These are phyloP conservation scores for Hibiscus syriacus DNA, from an alignment of 345 rosid genomes.

Conservation along the genomic window DNA sequence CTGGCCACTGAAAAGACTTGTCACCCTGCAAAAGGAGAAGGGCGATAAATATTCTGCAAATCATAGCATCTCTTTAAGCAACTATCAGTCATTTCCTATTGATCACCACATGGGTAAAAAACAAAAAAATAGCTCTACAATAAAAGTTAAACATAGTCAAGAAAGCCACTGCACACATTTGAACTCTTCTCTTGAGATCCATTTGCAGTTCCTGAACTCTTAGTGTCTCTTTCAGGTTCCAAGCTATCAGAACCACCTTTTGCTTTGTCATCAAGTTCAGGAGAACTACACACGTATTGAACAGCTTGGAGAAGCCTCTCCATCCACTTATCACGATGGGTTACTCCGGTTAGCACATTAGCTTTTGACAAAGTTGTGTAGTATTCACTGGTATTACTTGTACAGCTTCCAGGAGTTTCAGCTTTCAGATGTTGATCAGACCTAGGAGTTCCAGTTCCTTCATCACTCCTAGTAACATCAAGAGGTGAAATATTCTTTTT, in stretches of 20 bases:
- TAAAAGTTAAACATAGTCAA: conserved; percentile 1
- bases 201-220: conserved; percentile 24
- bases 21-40: conserved; percentile 33
- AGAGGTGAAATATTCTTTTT: conserved; percentile 36
- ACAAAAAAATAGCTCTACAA: not conserved
- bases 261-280: conserved; percentile 35
- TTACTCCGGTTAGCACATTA: conserved; percentile 63
- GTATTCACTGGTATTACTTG: conserved; percentile 47
- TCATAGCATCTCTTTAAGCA: conserved; percentile 6
- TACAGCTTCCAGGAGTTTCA: conserved; percentile 88
- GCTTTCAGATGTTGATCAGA: conserved; percentile 43
- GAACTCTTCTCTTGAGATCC: conserved; percentile 37
- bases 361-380: conserved; percentile 45
- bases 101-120: not conserved
- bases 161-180: conserved; percentile 30
- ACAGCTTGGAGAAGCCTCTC: conserved; percentile 83
- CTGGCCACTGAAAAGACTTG: conserved; percentile 72
- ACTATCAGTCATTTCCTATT: not conserved
- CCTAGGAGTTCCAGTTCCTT: conserved; percentile 24
- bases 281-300: conserved; percentile 49
- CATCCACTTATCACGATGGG: conserved; percentile 83
- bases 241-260: conserved; percentile 34
- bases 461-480: conserved; percentile 81
- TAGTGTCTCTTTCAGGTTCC: conserved; percentile 20
- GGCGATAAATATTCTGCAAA: conserved; percentile 10